Conservation (phyloP, 1,284 basidiomycete genomes). For the Naganishia liquefaciens region DNA sequence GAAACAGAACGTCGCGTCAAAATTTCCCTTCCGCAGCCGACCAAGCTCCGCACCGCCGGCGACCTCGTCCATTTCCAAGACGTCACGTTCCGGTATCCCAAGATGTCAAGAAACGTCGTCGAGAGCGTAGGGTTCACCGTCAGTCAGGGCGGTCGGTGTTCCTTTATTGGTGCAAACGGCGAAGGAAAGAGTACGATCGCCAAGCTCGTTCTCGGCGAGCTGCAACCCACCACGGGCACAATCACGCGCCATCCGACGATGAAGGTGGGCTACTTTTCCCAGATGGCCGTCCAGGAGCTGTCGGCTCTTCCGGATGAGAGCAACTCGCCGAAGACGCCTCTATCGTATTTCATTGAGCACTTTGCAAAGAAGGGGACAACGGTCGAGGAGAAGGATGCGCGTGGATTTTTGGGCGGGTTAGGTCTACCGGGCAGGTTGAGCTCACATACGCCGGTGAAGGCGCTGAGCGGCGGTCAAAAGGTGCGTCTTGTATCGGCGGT, state of each 20-base stretch:
- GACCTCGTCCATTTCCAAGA: too few relatives aligned
- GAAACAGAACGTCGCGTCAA: conserved; percentile 58
- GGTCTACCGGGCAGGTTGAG: too few relatives aligned
- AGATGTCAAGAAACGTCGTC: conserved; percentile 53
- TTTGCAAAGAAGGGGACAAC: too few relatives aligned
- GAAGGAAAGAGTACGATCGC: conserved; percentile 66
- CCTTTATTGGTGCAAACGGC: conserved; percentile 62
- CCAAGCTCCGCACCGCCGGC: too few relatives aligned
- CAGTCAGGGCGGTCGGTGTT: conserved; percentile 61
- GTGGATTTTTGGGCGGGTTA: too few relatives aligned
- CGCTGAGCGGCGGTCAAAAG: too few relatives aligned
- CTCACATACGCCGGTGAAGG: too few relatives aligned
- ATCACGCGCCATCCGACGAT: conserved; percentile 63
- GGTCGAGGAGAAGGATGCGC: too few relatives aligned
- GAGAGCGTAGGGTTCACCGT: conserved; percentile 62
- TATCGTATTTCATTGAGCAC: conserved; percentile 44
- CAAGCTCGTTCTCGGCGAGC: conserved; percentile 60
- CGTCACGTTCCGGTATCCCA: too few relatives aligned
- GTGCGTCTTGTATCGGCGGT: too few relatives aligned
- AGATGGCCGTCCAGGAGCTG: conserved; percentile 63
- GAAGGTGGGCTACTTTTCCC: conserved; percentile 59
- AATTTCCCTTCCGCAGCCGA: conserved; percentile 42
- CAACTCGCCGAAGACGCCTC: conserved; percentile 46
- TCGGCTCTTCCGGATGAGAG: conserved; percentile 25
- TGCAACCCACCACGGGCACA: conserved; percentile 60